Evolutionary conservation across 768 basidiomycete genomes (phyloP).

Genomic region (Gloeopeniophorella convolvens): DNA sequence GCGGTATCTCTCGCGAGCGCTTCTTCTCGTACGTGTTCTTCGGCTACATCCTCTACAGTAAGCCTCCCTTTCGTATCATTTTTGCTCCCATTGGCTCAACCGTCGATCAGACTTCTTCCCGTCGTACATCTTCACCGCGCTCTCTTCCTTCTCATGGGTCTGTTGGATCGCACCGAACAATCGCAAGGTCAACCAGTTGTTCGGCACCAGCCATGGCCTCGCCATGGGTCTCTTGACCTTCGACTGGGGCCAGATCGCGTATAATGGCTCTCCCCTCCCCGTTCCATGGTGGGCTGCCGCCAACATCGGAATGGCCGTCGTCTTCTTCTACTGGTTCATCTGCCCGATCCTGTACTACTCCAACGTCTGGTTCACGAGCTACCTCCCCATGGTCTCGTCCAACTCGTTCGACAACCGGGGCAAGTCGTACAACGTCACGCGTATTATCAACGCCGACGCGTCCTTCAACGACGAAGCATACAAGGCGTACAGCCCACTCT

Average conservation of each 20-base stretch:
- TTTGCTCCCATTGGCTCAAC: slow-evolving; percentile 12
- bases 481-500: slow-evolving; percentile 53
- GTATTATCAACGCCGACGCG: slow-evolving; percentile 46
- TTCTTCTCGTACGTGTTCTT: slow-evolving; percentile 43
- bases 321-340: slow-evolving; percentile 65
- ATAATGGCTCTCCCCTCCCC: slow-evolving; percentile 64
- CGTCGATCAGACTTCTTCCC: slow-evolving; percentile 1
- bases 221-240: slow-evolving; percentile 70
- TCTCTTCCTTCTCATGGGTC: slow-evolving; percentile 39
- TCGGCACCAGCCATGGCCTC: slow-evolving; percentile 46
- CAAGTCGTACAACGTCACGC: slow-evolving; percentile 46
- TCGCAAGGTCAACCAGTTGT: slow-evolving; percentile 64
- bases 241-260: slow-evolving; percentile 75
- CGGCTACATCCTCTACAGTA: slow-evolving; percentile 38
- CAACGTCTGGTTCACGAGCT: slow-evolving; percentile 43
- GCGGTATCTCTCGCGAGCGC: slow-evolving; percentile 45
- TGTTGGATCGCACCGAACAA: slow-evolving; percentile 70
- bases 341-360: slow-evolving; percentile 56
- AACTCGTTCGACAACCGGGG: slow-evolving; percentile 64
- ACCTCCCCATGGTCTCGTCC: slow-evolving; percentile 49
- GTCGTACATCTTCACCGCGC: slow-evolving; percentile 22
- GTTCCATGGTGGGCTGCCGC: slow-evolving; percentile 83
- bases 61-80: slow-evolving; percentile 66
- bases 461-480: slow-evolving; percentile 54
- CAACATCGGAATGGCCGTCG: slow-evolving; percentile 56